A percentile compares a stretch with the other conserved stretches of the same genome.
Conservation (phyloP, 2,329 filamentous ascomycete species). For the Epichloe gansuensis region DNA sequence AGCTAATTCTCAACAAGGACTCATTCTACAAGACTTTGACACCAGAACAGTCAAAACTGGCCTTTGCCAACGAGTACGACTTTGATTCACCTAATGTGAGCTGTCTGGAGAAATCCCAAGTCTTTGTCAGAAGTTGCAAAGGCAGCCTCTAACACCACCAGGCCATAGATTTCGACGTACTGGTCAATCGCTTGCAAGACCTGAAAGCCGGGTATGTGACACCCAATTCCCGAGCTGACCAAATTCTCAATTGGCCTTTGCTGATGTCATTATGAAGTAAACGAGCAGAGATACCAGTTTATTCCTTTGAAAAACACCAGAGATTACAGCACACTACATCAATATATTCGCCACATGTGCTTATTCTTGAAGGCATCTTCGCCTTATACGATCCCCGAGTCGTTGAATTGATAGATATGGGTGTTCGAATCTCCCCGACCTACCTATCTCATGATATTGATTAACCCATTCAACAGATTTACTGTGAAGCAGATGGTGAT, state of each 20-base stretch:
- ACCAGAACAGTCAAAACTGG: conserved; percentile 63
- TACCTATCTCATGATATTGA: not conserved
- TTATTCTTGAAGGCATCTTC: conserved; percentile 93
- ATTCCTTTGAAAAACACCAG: conserved; percentile 88
- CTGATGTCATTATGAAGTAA: conserved; percentile 38
- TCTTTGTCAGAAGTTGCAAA: not conserved
- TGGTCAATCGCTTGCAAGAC: conserved; percentile 68
- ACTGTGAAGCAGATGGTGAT: conserved; percentile 91
- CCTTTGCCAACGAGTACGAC: conserved; percentile 86
- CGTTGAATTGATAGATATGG: conserved; percentile 79
- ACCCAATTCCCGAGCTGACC: not conserved
- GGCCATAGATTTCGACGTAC: conserved; percentile 85
- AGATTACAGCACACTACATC: conserved; percentile 68
- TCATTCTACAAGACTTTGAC: conserved; percentile 92
- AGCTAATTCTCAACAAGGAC: conserved; percentile 47
- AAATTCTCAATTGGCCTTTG: not conserved
- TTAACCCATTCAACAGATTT: conserved; percentile 49
- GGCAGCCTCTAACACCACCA: conserved; percentile 15
- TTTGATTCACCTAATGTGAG: conserved; percentile 75
- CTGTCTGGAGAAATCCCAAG: too few species aligned
- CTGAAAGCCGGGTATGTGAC: conserved; percentile 74
- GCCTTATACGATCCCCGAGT: conserved; percentile 83
- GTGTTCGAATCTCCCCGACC: conserved; percentile 35
- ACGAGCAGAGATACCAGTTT: conserved; percentile 82
- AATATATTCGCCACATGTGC: conserved; percentile 91